Conservation (phyloP, 1,139 yeast genomes). For the Debaryomyces fabryi region DNA sequence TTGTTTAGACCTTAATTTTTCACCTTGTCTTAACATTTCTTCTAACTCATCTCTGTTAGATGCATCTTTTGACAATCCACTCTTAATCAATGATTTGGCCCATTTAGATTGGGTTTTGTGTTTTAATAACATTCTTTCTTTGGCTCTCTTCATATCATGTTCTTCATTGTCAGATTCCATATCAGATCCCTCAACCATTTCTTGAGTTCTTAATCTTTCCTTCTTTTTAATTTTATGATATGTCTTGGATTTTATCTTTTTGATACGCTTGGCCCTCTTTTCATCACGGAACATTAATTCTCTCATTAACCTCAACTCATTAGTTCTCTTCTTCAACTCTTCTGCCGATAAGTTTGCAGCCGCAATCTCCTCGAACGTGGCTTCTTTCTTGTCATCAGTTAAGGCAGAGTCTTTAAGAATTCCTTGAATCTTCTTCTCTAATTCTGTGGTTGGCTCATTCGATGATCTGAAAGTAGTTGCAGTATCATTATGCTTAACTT, state of each 20-base stretch:
- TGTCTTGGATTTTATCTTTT: constrained; percentile 91
- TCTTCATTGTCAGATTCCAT: constrained; percentile 60
- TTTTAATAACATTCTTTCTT: constrained; percentile 87
- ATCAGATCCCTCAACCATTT: constrained; percentile 67
- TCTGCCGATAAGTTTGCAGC: constrained; percentile 81
- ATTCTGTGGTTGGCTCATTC: constrained; percentile 54
- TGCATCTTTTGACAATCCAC: constrained; percentile 87
- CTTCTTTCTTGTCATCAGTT: constrained; percentile 71
- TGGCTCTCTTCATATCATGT: constrained; percentile 73
- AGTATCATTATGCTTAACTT: constrained; percentile 47
- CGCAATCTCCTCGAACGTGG: constrained; percentile 85
- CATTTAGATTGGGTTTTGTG: constrained; percentile 88
- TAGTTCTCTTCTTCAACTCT: constrained; percentile 75
- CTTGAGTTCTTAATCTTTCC: constrained; percentile 72
- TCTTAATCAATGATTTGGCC: constrained; percentile 89
- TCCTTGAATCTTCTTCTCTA: constrained; percentile 67
- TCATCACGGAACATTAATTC: constrained; percentile 97
- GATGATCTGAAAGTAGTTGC: constrained; percentile 57
- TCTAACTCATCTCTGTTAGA: constrained; percentile 86
- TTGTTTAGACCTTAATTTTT: constrained; percentile 71
- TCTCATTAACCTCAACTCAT: constrained; percentile 87
- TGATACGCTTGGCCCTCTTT: constrained; percentile 83
- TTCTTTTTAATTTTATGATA: constrained; percentile 86
- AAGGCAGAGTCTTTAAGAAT: constrained; percentile 68
- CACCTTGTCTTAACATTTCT: constrained; percentile 91